Conservation (phyloP, 225 moss, liverwort and hornwort genomes). For the Sphagnum contortum region DNA sequence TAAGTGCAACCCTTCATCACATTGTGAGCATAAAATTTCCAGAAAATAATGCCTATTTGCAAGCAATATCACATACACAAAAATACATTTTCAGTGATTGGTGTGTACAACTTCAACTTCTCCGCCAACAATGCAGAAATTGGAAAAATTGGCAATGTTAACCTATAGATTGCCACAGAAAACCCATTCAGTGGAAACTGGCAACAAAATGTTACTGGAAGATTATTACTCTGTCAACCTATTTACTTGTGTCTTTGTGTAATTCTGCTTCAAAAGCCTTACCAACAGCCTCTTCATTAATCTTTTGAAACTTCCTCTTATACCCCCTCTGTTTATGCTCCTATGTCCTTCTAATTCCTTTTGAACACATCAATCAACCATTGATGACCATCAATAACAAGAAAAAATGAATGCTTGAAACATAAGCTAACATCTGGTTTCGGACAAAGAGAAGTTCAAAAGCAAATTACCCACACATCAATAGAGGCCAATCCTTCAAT, state of each 20-base stretch:
- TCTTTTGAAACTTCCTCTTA: too few relatives aligned
- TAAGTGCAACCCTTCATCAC: too few relatives aligned
- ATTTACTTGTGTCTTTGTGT: too few relatives aligned
- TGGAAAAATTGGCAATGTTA: conserved; percentile 69
- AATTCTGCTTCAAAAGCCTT: background rate
- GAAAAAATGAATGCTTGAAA: background rate
- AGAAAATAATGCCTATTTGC: too few relatives aligned
- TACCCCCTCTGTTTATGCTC: too few relatives aligned
- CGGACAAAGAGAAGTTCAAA: background rate
- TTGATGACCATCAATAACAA: background rate
- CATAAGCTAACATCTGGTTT: background rate
- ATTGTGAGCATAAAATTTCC: too few relatives aligned
- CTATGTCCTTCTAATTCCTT: too few relatives aligned
- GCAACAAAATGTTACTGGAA: background rate
- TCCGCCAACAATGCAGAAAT: conserved; percentile 65
- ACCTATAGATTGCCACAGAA: conserved; percentile 33
- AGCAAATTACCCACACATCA: conserved; percentile 74
- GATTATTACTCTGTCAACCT: background rate
- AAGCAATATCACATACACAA: background rate
- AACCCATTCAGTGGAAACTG: conserved; percentile 2
- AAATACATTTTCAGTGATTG: conserved; percentile 52
- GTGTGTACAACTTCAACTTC: conserved; percentile 38
- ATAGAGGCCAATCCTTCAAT: conserved; percentile 82
- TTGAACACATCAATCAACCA: too few relatives aligned
- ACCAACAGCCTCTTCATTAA: background rate